These are phyloP conservation scores for Myxozyma sirexii DNA, from an alignment of 805 yeast genomes.

Conservation along the genomic window DNA sequence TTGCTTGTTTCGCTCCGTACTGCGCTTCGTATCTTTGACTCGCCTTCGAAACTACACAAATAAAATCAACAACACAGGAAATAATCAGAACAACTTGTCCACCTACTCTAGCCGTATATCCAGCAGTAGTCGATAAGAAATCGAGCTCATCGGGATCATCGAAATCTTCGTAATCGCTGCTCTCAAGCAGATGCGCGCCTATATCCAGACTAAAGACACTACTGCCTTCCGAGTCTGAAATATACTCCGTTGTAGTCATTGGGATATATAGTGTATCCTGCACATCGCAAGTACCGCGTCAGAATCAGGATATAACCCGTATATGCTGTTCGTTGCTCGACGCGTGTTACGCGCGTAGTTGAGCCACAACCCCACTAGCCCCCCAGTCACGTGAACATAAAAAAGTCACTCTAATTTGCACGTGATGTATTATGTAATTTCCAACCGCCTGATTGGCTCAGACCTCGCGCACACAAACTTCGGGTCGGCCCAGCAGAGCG, in stretches of 20 bases:
- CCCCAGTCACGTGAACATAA: not conserved
- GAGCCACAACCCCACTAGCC: conserved; percentile 5
- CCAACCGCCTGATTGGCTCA: conserved; percentile 8
- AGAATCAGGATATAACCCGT: no score
- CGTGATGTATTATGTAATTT: conserved; percentile 6
- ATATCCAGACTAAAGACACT: conserved; percentile 6
- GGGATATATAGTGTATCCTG: not conserved
- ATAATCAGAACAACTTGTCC: no score
- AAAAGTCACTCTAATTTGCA: not conserved
- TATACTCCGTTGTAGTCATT: conserved; percentile 24
- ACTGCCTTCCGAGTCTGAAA: conserved; percentile 33
- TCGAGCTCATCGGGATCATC: conserved; percentile 24
- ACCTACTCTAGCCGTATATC: not conserved
- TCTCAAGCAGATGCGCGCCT: conserved; percentile 1
- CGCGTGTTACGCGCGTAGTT: not conserved
- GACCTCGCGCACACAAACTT: not conserved
- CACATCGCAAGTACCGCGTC: not conserved
- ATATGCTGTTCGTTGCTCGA: not conserved
- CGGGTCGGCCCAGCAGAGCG: not conserved
- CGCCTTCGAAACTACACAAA: not conserved
- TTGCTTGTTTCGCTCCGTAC: not conserved
- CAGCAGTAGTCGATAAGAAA: not conserved
- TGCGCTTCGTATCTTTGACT: not conserved
- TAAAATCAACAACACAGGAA: no score
- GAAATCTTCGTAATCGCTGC: not conserved